Evolutionary conservation across 805 yeast genomes (phyloP).

Genomic region (Diddensiella transvaalensis): DNA sequence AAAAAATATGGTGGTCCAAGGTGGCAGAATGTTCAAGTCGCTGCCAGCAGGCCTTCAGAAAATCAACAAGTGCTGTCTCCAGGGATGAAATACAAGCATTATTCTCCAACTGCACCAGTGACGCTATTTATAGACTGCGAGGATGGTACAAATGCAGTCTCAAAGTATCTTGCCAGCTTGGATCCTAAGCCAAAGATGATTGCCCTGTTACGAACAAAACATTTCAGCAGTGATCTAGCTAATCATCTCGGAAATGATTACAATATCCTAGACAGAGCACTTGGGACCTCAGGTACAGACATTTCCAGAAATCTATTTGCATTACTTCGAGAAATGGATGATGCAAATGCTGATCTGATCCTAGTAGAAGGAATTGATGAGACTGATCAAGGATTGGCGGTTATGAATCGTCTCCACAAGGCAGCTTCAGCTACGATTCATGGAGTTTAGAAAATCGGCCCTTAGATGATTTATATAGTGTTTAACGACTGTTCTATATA

Average conservation of each 20-base stretch:
- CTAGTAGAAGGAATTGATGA: constrained; percentile 82
- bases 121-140: constrained; percentile 53
- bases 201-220: constrained; percentile 18
- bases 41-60: constrained; percentile 50
- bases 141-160: constrained; percentile 30
- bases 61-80: constrained; percentile 78
- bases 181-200: constrained; percentile 5
- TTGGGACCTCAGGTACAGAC: constrained; percentile 51
- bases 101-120: constrained; percentile 86
- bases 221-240: constrained; percentile 13
- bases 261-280: constrained; percentile 16
- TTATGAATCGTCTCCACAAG: constrained; percentile 85
- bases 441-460: neutral
- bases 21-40: constrained; percentile 65
- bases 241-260: constrained; percentile 1
- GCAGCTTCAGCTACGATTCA: constrained; percentile 61
- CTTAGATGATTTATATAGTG: neutral
- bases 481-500: neutral
- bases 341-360: constrained; percentile 57
- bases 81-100: constrained; percentile 96
- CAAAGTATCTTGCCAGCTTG: constrained; percentile 8
- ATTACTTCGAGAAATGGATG: constrained; percentile 71
- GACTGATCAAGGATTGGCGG: constrained; percentile 80
- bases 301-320: constrained; percentile 76
- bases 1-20: constrained; percentile 55